phyloP scores from a whole-genome alignment of 176 grass and related monocot genomes.

The Typha latifolia region DNA sequence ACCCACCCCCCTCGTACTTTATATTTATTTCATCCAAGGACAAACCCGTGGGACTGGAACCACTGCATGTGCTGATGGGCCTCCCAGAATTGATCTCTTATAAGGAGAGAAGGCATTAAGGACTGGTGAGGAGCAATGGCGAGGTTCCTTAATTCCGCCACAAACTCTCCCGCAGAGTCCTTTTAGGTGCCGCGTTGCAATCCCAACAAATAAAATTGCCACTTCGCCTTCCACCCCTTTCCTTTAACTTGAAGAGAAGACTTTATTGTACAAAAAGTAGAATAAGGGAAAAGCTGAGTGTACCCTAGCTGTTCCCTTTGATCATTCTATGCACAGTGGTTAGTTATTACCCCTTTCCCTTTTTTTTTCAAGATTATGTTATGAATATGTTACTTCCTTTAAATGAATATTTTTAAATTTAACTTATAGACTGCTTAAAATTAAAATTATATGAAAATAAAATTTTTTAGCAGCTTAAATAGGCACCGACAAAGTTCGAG shows the following conservation, averaged over 20 bases:
- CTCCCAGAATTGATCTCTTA: constrained; percentile 8
- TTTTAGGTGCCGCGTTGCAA: constrained; percentile 16
- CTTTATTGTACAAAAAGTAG: constrained; percentile 13
- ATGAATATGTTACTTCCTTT: too few relatives aligned
- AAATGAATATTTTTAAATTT: too few relatives aligned
- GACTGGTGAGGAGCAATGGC: not conserved
- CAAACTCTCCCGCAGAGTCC: not conserved
- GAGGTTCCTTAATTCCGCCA: constrained; percentile 8
- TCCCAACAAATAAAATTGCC: constrained; percentile 34
- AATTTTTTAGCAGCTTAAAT: too few relatives aligned
- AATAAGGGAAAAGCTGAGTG: too few relatives aligned
- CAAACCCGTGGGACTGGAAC: not conserved
- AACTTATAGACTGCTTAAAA: too few relatives aligned
- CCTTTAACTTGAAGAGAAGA: constrained; percentile 33
- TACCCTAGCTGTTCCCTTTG: too few relatives aligned
- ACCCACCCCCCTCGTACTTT: not conserved
- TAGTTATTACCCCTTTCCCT: too few relatives aligned
- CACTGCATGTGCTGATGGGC: constrained; percentile 22
- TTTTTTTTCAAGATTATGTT: too few relatives aligned
- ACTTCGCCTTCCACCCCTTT: constrained; percentile 26
- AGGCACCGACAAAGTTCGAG: too few relatives aligned
- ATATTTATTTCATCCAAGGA: not conserved
- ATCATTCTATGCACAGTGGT: too few relatives aligned
- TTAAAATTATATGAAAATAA: too few relatives aligned
- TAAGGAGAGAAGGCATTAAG: not conserved